phyloP scores from a whole-genome alignment of 345 rosid genomes.

The Acer yangbiense region DNA sequence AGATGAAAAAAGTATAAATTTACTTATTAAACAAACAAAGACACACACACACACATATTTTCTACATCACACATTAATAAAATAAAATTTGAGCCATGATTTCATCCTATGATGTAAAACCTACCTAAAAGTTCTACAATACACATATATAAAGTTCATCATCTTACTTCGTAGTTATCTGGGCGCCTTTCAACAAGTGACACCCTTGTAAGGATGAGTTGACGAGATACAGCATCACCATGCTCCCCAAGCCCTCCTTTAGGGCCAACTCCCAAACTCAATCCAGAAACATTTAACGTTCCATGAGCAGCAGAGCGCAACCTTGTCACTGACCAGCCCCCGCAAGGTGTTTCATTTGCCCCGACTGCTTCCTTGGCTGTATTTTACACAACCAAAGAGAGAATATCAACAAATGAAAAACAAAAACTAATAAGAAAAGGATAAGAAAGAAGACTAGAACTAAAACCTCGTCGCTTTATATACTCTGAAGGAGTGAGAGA shows the following conservation, averaged over 20 bases:
- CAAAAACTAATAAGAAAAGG: slow-evolving; percentile 10
- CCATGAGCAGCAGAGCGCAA: slow-evolving; percentile 95
- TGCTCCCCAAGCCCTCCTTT: slow-evolving; percentile 98
- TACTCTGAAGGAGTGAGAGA: slow-evolving; percentile 66
- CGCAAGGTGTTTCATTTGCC: slow-evolving; percentile 88
- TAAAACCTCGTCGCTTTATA: slow-evolving; percentile 71
- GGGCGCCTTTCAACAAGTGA: slow-evolving; percentile 97
- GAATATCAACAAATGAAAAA: background rate
- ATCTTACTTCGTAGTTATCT: slow-evolving; percentile 99
- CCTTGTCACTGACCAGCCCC: slow-evolving; percentile 91
- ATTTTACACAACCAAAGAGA: slow-evolving; percentile 13
- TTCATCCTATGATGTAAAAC: background rate
- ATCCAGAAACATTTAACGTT: slow-evolving; percentile 78
- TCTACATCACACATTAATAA: background rate
- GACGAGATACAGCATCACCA: slow-evolving; percentile 91
- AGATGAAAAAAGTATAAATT: background rate
- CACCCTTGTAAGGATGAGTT: slow-evolving; percentile 81
- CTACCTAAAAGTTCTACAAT: background rate
- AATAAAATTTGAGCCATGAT: background rate
- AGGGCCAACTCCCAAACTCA: slow-evolving; percentile 84
- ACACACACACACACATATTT: background rate
- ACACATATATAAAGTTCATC: slow-evolving; percentile 30
- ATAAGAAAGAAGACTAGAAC: slow-evolving; percentile 4
- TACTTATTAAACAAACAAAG: background rate
- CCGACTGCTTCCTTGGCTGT: slow-evolving; percentile 93